phyloP scores from a whole-genome alignment of 2,329 filamentous ascomycete species.

The Alternaria sp. region DNA sequence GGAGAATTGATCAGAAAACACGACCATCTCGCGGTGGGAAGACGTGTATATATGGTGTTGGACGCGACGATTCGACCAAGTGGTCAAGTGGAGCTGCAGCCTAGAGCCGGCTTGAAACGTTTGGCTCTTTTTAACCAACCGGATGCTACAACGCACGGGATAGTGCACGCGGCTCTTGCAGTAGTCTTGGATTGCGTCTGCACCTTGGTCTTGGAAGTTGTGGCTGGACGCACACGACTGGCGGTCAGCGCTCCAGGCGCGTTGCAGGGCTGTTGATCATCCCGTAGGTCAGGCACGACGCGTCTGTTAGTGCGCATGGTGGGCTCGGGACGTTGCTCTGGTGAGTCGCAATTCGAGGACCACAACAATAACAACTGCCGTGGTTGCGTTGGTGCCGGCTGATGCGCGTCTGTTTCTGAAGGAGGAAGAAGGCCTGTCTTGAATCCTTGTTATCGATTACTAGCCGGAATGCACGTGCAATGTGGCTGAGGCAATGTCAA shows the following conservation, averaged over 20 bases:
- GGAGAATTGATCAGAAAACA: constrained; percentile 49
- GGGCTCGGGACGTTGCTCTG: constrained; percentile 23
- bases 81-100: constrained; percentile 36
- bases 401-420: constrained; percentile 32
- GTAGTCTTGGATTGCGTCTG: constrained; percentile 32
- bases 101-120: constrained; percentile 48
- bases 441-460: constrained; percentile 34
- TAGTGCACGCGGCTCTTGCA: constrained; percentile 41
- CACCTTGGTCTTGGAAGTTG: constrained; percentile 31
- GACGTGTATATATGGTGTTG: constrained; percentile 50
- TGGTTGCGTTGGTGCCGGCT: constrained; percentile 28
- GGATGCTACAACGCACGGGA: constrained; percentile 23
- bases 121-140: constrained; percentile 37
- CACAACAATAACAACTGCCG: constrained; percentile 38
- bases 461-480: constrained; percentile 27
- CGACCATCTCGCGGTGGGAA: constrained; percentile 54
- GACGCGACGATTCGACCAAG: constrained; percentile 52
- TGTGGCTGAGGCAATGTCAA: constrained; percentile 30
- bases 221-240: constrained; percentile 43
- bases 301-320: constrained; percentile 13
- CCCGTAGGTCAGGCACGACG: constrained; percentile 22
- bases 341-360: constrained; percentile 42
- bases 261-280: constrained; percentile 25
- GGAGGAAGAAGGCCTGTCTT: constrained; percentile 28
- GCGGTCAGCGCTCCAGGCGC: constrained; percentile 35